phyloP scores from a whole-genome alignment of 106 monocot species.

The Allium sativum region DNA sequence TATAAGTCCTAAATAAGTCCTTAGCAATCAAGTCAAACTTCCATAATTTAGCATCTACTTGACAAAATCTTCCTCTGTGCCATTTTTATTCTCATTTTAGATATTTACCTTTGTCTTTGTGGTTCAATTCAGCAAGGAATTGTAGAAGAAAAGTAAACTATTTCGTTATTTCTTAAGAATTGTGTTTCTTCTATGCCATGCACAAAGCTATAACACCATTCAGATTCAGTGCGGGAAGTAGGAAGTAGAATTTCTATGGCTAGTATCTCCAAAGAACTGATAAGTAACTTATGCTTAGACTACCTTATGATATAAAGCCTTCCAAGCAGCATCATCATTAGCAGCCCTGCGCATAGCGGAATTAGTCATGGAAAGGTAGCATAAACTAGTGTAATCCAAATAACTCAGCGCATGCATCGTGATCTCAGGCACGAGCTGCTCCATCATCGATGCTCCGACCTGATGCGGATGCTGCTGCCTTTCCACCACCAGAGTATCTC shows the following conservation, averaged over 20 bases:
- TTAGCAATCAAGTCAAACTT: too few relatives aligned
- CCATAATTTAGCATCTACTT: too few relatives aligned
- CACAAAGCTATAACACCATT: too few relatives aligned
- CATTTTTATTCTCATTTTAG: too few relatives aligned
- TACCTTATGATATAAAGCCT: constrained; percentile 53
- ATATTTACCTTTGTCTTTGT: too few relatives aligned
- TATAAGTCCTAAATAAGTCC: too few relatives aligned
- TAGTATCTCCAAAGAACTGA: not conserved
- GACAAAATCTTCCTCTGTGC: too few relatives aligned
- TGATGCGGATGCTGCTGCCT: constrained; percentile 18
- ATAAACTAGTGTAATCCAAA: constrained; percentile 46
- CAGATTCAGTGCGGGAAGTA: too few relatives aligned
- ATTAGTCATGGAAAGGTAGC: constrained; percentile 55
- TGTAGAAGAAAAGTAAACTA: too few relatives aligned
- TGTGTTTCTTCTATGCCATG: too few relatives aligned
- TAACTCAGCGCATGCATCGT: constrained; percentile 56
- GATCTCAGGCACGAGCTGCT: constrained; percentile 65
- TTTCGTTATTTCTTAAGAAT: too few relatives aligned
- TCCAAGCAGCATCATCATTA: constrained; percentile 59
- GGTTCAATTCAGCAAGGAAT: too few relatives aligned
- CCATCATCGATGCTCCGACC: constrained; percentile 50
- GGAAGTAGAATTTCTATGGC: not conserved
- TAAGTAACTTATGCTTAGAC: not conserved
- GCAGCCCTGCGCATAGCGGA: constrained; percentile 60
- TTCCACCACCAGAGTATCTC: constrained; percentile 16